Evolutionary conservation across 2,329 filamentous ascomycete species (phyloP), one percentile per base, ranked within the genome.

Genomic region (Thielaviopsis punctulata): DNA sequence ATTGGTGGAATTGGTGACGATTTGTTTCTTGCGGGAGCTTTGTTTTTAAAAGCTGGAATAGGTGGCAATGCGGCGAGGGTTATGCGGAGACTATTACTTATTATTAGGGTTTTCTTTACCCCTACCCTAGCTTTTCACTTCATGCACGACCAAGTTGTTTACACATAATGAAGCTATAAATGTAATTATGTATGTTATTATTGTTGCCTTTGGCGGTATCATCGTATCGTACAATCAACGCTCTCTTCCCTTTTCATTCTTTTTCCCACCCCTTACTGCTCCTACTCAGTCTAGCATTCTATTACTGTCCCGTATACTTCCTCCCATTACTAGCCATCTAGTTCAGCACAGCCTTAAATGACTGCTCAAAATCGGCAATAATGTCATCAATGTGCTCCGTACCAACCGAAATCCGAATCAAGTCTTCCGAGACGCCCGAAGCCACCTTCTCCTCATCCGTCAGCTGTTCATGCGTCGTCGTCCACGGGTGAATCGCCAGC

Each of bases 331-430:
- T 64, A 61, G 53, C 63, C 44, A 4, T 18, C n/a, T 45, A 19
- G 24, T 18, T 30, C 45, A 53, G 25, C 36, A 76, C 74, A 23
- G 76, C 73, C 63, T 79, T 75, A 68, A 95, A 93, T 0, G 86
- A 85, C 72, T 95, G 89, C 66, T 90, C 83, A 64, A 96, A 95
- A 68, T 96, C 90, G 60, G 81, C 84, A 62, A 95, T 92, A 61
- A 96, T 95, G 63, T 96, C 90, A 69, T 95, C 89, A 64, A 96
- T 94, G 66, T 95, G 88, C 70, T 96, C 90, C 1, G 84, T 94
- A 50, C 90, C 90, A 55, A 95, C 89, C 0, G 89, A 95, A 62
- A 96, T 92, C 57, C 90, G 85, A 66, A 96, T 95, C 39, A 89
- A 79, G 62, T 94, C 90, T 75, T 87, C 65, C 19, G 13, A 43